Base-by-base conservation (phyloP, 805 yeast species). In the Nakazawaea peltata region DNA sequence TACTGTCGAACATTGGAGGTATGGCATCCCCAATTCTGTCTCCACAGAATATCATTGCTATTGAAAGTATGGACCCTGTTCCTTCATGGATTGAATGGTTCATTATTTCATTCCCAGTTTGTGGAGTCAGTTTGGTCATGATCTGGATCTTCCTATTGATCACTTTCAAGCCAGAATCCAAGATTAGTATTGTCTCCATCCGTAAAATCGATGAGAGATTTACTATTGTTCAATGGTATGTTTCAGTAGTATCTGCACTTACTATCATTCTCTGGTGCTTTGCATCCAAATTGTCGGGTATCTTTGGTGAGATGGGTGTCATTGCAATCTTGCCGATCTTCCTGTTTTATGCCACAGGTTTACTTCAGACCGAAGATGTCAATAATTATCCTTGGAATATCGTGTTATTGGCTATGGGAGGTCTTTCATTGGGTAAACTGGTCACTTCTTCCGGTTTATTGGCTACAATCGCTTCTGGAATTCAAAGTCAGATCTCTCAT, bases 11-110 rank as follows among this genome's bases (percentile, higher is more conserved):
- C 53, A 65, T 90, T 32, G 97, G 95, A 16, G 98, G 98, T 44
- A 90, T 88, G 94, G 81, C 95, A 0, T 85, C 95, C 4, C 98
- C 98, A 6, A 90, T 90, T 50, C 88, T 97, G 1, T 85, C 96
- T 3, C 98, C 98, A 2, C 98, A 90, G 53, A 90, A 90, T 56
- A 84, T 90, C 43, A 78, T 90, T 48, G 95, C 96, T 1, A 68
- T 90, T 33, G 88, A 85, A 38, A 65, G 80, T 46, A 90, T 90
- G 97, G 68, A 67, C 38, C 95, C 94, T 1, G 78, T 71, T 37
- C 81, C 81, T 12, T 71, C 74, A 7, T 90, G 98, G 98, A 78
- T 80, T 9, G 82, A 85, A 53, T 90, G 98, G 98, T 92, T 90
- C 56, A 75, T 79, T 6, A 74, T 90, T 30, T 74, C 95, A 0